Conservation (phyloP, 2,329 filamentous ascomycete species). For the Phyllosticta paracitricarpa region DNA sequence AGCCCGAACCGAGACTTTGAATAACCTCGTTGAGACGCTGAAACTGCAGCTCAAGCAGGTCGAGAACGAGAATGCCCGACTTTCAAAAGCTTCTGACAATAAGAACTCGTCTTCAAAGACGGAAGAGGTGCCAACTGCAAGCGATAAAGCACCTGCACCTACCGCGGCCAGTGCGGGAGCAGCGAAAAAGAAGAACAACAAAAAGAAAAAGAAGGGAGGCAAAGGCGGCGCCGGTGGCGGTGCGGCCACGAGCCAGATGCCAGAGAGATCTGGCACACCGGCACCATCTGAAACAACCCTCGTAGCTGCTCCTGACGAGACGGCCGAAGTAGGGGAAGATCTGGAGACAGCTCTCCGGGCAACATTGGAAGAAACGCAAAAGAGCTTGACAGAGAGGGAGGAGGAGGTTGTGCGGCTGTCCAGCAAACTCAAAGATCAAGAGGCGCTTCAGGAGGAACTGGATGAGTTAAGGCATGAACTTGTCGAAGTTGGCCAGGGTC, state of each 20-base stretch:
- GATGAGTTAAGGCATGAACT: slow-evolving; percentile 74
- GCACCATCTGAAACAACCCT: slow-evolving; percentile 5
- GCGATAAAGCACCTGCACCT: slow-evolving; percentile 42
- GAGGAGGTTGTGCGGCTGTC: slow-evolving; percentile 61
- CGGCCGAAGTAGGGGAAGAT: not conserved
- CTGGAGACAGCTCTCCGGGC: slow-evolving; percentile 1
- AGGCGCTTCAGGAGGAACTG: slow-evolving; percentile 74
- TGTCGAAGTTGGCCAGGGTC: slow-evolving; percentile 67
- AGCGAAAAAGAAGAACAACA: slow-evolving; percentile 66
- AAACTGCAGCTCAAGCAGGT: slow-evolving; percentile 45
- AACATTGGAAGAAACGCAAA: slow-evolving; percentile 21
- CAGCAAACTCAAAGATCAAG: slow-evolving; percentile 62
- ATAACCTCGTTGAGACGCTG: slow-evolving; percentile 45
- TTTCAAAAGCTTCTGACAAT: not conserved
- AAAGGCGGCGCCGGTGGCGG: slow-evolving; percentile 26
- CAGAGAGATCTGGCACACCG: slow-evolving; percentile 22
- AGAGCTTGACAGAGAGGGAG: slow-evolving; percentile 46
- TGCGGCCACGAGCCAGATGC: slow-evolving; percentile 9
- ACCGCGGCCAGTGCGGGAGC: slow-evolving; percentile 53
- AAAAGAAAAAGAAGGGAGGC: slow-evolving; percentile 75
- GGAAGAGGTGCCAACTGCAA: slow-evolving; percentile 60
- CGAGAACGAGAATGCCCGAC: slow-evolving; percentile 36
- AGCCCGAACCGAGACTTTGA: slow-evolving; percentile 45
- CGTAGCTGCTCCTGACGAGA: slow-evolving; percentile 20
- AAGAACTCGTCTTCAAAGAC: slow-evolving; percentile 48